phyloP scores from a whole-genome alignment of 2,329 filamentous ascomycete genomes.

The Tolypocladium guangdongense region DNA sequence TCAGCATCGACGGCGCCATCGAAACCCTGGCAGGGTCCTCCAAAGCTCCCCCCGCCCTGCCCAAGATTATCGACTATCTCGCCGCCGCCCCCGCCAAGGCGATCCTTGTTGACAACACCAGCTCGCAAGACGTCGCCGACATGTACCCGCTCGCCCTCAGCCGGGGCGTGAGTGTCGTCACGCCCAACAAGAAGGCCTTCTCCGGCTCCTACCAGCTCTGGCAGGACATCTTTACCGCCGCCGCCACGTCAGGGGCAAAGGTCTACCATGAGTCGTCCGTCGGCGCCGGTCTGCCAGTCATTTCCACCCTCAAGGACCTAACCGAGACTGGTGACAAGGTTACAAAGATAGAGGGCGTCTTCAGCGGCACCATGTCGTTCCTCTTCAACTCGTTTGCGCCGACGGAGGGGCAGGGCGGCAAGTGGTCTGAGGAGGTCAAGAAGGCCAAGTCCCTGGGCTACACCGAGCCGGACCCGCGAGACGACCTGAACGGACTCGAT shows the following conservation, averaged over 20 bases:
- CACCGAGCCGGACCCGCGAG: conserved; percentile 78
- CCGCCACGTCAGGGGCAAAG: conserved; percentile 60
- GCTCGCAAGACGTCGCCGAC: conserved; percentile 74
- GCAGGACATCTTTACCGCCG: conserved; percentile 73
- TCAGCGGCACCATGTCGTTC: conserved; percentile 96
- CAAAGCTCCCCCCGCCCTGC: conserved; percentile 53
- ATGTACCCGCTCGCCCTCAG: conserved; percentile 72
- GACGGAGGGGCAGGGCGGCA: conserved; percentile 58
- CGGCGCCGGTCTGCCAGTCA: conserved; percentile 83
- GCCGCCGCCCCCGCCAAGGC: conserved; percentile 65
- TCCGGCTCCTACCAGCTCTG: conserved; percentile 71
- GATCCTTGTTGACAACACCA: conserved; percentile 91
- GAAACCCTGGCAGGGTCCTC: conserved; percentile 53
- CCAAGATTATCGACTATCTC: conserved; percentile 69
- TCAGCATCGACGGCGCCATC: conserved; percentile 49
- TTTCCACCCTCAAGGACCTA: conserved; percentile 90
- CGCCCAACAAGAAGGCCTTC: conserved; percentile 98
- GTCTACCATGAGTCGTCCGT: conserved; percentile 94
- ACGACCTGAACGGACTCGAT: conserved; percentile 79
- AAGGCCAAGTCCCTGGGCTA: conserved; percentile 91
- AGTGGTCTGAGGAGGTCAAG: conserved; percentile 84
- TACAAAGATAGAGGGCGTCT: conserved; percentile 89
- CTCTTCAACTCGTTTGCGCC: conserved; percentile 96
- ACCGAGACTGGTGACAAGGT: conserved; percentile 88
- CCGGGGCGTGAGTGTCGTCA: conserved; percentile 81